Conservation (phyloP, 1,284 basidiomycete species). For the Microbotryomycetes sp. region DNA sequence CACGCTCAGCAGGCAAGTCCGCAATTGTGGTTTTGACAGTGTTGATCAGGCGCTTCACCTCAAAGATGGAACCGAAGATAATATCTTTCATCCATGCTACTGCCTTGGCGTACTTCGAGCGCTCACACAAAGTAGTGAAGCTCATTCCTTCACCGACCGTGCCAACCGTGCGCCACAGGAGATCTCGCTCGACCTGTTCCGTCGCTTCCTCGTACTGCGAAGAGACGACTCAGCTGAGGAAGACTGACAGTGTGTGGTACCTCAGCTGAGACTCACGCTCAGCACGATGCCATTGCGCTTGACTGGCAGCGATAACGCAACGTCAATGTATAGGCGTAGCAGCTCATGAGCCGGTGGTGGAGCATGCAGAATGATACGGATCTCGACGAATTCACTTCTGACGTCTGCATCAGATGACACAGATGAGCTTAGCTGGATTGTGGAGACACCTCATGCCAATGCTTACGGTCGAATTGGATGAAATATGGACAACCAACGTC, state of each 20-base stretch:
- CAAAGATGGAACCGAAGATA: constrained; percentile 46
- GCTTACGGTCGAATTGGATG: constrained; percentile 62
- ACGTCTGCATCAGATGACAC: constrained; percentile 18
- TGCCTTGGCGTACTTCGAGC: neutral
- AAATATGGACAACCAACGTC: constrained; percentile 75
- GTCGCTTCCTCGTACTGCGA: constrained; percentile 37
- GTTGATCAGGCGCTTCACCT: constrained; percentile 60
- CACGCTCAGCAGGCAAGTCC: constrained; percentile 81
- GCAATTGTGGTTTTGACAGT: constrained; percentile 82
- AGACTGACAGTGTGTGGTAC: constrained; percentile 77
- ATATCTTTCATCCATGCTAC: neutral
- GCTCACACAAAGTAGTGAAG: neutral
- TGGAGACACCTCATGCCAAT: constrained; percentile 46
- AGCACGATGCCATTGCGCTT: constrained; percentile 62
- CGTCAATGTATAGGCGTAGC: constrained; percentile 68
- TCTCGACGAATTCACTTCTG: constrained; percentile 72
- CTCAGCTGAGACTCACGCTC: constrained; percentile 77
- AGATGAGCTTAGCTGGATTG: constrained; percentile 12
- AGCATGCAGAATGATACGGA: constrained; percentile 53
- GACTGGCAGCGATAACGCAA: constrained; percentile 84
- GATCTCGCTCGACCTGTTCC: neutral
- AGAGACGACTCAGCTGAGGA: constrained; percentile 85
- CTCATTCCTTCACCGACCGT: neutral
- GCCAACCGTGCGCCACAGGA: neutral
- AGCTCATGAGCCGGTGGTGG: constrained; percentile 10